A percentile compares a stretch with the other conserved stretches of the same genome.
These are phyloP conservation scores for Chaetomium sp. DNA, from an alignment of 2,329 filamentous ascomycete species.

Conservation along the genomic window DNA sequence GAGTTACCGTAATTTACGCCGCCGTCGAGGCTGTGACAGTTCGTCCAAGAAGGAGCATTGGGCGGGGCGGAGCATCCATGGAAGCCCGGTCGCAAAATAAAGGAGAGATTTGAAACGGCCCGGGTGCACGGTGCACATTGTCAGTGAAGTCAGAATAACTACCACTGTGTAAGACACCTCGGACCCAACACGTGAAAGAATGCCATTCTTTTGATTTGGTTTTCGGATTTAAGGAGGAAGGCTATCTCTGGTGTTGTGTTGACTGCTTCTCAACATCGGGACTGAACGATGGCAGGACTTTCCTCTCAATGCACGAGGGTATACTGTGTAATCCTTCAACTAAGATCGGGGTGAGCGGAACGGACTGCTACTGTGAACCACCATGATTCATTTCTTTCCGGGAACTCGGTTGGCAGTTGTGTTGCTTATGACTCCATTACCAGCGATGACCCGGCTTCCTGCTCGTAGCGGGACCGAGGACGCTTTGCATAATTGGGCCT, in stretches of 20 bases:
- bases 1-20: neutral
- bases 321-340: neutral
- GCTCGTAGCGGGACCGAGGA: neutral
- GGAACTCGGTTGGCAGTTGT: neutral
- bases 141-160: too few species aligned
- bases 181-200: neutral
- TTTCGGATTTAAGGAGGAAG: neutral
- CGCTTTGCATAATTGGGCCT: neutral
- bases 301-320: neutral
- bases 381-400: neutral
- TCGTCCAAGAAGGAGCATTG: neutral
- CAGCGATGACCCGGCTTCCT: neutral
- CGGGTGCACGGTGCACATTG: neutral
- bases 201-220: neutral
- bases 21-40: neutral
- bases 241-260: neutral
- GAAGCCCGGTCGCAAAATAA: neutral
- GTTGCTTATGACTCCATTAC: neutral
- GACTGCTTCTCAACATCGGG: too few species aligned
- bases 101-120: neutral
- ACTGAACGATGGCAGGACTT: neutral
- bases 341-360: too few species aligned
- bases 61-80: neutral
- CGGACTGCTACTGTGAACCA: neutral
- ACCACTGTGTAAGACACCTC: too few species aligned